Conservation (phyloP, 345 rosid species). For the Salix viminalis region DNA sequence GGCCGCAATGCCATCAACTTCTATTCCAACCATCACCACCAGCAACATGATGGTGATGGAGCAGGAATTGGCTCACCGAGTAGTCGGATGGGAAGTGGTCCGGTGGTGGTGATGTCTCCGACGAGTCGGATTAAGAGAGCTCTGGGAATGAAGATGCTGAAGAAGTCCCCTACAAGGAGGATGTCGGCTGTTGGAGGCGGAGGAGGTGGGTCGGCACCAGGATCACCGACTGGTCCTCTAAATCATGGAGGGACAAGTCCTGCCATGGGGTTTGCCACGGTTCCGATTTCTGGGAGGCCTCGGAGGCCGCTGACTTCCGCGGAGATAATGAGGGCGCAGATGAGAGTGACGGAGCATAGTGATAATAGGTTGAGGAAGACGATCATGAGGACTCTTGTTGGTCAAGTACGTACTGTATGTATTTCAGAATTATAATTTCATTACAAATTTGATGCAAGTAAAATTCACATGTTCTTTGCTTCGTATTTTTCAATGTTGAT, state of each 20-base stretch:
- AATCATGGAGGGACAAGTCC: slow-evolving; percentile 25
- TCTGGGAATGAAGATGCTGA: slow-evolving; percentile 70
- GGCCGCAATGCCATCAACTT: slow-evolving; percentile 59
- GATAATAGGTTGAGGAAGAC: slow-evolving; percentile 82
- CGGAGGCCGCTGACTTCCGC: slow-evolving; percentile 79
- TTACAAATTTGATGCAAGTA: background rate
- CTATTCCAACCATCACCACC: slow-evolving; percentile 44
- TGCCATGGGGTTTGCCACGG: slow-evolving; percentile 36
- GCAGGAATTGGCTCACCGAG: slow-evolving; percentile 19
- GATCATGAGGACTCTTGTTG: slow-evolving; percentile 80
- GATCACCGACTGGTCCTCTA: slow-evolving; percentile 42
- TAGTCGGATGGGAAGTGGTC: slow-evolving; percentile 29
- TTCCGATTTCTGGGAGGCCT: slow-evolving; percentile 37
- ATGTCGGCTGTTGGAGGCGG: slow-evolving; percentile 36
- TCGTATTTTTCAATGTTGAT: background rate
- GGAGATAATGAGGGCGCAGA: slow-evolving; percentile 90
- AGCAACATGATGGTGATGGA: slow-evolving; percentile 30
- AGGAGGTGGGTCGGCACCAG: slow-evolving; percentile 37
- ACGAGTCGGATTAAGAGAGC: slow-evolving; percentile 69
- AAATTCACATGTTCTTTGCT: background rate
- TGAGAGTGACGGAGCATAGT: slow-evolving; percentile 85
- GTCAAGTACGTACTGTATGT: slow-evolving; percentile 59
- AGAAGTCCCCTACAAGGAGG: slow-evolving; percentile 64
- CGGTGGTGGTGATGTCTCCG: slow-evolving; percentile 62
- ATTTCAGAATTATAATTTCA: background rate